Evolutionary conservation across 2,329 filamentous ascomycete species (phyloP), one percentile per base, ranked within the genome.

Genomic region (Botryotinia globosa): DNA sequence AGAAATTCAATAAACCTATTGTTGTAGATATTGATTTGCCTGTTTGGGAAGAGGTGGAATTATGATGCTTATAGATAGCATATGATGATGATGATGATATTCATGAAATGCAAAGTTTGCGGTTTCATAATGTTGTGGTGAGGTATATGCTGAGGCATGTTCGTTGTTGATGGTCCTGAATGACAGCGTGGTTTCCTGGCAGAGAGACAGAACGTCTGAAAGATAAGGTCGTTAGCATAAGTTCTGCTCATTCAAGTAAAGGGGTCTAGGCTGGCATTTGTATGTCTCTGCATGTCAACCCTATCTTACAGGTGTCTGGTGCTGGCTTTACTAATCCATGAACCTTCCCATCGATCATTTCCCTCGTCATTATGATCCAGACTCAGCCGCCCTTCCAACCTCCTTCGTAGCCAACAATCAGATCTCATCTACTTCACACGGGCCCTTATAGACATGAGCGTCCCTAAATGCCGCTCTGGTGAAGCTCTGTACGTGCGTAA

Each of bases 21-120:
- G 90, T 97, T n/a, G 89, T 97, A 20, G 93, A 97, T 80, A 79
- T 97, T 44, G 89, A 94, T 76, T 83, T 96, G 74, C 90, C 91
- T 0, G 83, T 90, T 32, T 88, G 85, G 84, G 79, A 74, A 48
- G 56, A 72, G 45, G 44, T 56, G 14, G 45, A n/a, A 16, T 67
- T 8, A 5, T 67, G 48, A 54, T 54, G 6, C 9, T 14, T 9
- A 3, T 64, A 12, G 39, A 64, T 64, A n/a, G 29, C n/a, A 6
- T 20, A 37, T 39, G 10, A 61, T n/a, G 1, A 39, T n/a, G 1
- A 39, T n/a, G 39, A 5, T 34, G 20, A 37, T 39, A n/a, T 1
- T 18, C 22, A 39, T 56, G 22, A 7, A n/a, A n/a, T 61, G 6
- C 12, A n/a, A n/a, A 56, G n/a, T 56, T 32, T 56, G 51, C n/a